phyloP scores from a whole-genome alignment of 192 early-diverging fungal genomes.

The Gigaspora rosea region DNA sequence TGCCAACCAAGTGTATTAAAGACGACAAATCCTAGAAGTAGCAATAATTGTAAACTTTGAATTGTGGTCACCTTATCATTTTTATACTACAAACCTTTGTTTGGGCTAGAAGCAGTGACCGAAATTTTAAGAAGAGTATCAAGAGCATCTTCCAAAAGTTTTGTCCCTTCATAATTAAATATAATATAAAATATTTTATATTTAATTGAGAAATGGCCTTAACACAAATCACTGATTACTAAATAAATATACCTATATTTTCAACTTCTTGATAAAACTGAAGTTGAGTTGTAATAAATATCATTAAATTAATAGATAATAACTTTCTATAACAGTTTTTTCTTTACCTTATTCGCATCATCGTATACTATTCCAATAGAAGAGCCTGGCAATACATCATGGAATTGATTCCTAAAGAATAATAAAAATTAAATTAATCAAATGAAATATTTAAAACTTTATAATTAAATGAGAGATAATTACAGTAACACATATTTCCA shows the following conservation, averaged over 20 bases:
- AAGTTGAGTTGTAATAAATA: slow-evolving; percentile 18
- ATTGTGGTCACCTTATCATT: neutral
- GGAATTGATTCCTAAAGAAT: slow-evolving; percentile 83
- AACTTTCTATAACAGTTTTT: neutral
- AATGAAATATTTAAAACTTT: slow-evolving; percentile 11
- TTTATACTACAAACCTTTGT: slow-evolving; percentile 6
- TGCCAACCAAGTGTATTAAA: slow-evolving; percentile 73
- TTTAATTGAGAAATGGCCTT: neutral
- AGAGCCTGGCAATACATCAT: slow-evolving; percentile 94
- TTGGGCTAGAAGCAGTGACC: neutral
- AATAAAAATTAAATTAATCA: neutral
- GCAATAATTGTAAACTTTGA: neutral
- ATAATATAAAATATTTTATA: neutral
- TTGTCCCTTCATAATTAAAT: slow-evolving; percentile 30
- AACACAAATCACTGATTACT: neutral
- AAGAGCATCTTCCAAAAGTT: slow-evolving; percentile 51
- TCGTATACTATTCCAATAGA: slow-evolving; percentile 88
- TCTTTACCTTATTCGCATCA: slow-evolving; percentile 68
- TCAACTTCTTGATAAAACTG: slow-evolving; percentile 49
- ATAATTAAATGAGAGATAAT: slow-evolving; percentile 27
- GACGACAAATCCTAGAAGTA: slow-evolving; percentile 42
- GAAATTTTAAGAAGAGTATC: slow-evolving; percentile 40
- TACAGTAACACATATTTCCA: slow-evolving; percentile 90
- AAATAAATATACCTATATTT: slow-evolving; percentile 17
- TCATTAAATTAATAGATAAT: slow-evolving; percentile 34